phyloP scores from a whole-genome alignment of 495 filamentous ascomycete genomes.

The Jackrogersella multiformis region DNA sequence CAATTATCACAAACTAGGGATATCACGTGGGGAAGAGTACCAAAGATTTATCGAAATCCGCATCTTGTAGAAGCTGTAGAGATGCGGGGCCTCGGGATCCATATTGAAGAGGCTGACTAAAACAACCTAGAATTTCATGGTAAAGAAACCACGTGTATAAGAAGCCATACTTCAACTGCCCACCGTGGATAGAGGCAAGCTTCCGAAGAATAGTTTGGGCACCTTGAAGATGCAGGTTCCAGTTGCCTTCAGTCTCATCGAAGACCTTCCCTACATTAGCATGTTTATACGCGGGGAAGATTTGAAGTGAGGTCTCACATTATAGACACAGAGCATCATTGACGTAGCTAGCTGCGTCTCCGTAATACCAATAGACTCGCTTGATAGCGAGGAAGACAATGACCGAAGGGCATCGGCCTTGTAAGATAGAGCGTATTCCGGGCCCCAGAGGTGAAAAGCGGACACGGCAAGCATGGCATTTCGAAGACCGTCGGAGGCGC shows the following conservation, averaged over 20 bases:
- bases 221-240: conserved; percentile 47
- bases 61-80: conserved; percentile 39
- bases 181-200: conserved; percentile 40
- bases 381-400: conserved; percentile 43
- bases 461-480: conserved; percentile 50
- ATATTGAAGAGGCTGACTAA: conserved; percentile 45
- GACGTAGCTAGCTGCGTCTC: conserved; percentile 51
- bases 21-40: conserved; percentile 16
- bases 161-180: conserved; percentile 42
- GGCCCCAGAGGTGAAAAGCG: conserved; percentile 47
- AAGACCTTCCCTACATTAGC: conserved; percentile 45
- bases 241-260: conserved; percentile 50
- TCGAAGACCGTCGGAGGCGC: conserved; percentile 45
- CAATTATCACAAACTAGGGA: not conserved
- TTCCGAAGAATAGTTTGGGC: conserved; percentile 45
- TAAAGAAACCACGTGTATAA: conserved; percentile 51
- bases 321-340: conserved; percentile 53
- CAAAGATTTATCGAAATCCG: conserved; percentile 44
- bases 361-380: conserved; percentile 38
- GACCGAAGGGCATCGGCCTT: conserved; percentile 47
- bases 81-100: conserved; percentile 40
- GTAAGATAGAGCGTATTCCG: conserved; percentile 45
- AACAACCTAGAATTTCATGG: conserved; percentile 48
- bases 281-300: not conserved
- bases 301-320: conserved; percentile 32